Evolutionary conservation across 805 yeast species (phyloP), one percentile per base, ranked within the genome.

Genomic region (Yarrowia sp.): DNA sequence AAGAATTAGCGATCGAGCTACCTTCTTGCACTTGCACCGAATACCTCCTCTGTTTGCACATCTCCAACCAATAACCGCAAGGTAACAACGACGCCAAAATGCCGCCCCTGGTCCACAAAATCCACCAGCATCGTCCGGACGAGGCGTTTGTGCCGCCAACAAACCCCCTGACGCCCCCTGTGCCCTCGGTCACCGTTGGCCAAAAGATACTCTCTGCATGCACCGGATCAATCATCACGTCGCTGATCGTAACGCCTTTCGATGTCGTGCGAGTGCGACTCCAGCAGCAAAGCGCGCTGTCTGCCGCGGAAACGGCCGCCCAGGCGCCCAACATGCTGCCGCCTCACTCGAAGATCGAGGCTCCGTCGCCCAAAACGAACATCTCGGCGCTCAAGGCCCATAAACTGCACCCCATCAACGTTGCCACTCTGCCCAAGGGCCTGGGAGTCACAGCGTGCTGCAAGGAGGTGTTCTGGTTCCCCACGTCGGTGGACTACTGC

Each of bases 291-390:
- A 68, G 72, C 39, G 70, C 73, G 4, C 63, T 61, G 24, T 62
- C 67, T 19, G 25, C 62, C 1, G 61, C 65, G 7, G 55, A 47
- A 12, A 59, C 61, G 9, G 59, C 62, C 7, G 38, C 58, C n/a
- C 85, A 86, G 4, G 63, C 88, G 74, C 70, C 83, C 86, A 90
- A 72, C 87, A 87, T 16, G 47, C 47, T 33, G 44, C 33, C 49
- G 35, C 62, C 36, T 22, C 62, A 47, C 63, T 47, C 47, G 27
- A 39, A 38, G 38, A 29, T 53, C 25, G 46, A 53, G 12, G 46
- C 32, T n/a, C 62, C 49, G 55, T 42, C 59, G 10, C 29, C 21
- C 3, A 44, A 44, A 12, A 25, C 49, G 1, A 16, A 6, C 16
- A 10, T 44, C 33, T 44, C 51, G n/a, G 10, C 53, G 9, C 24